Base-by-base conservation (phyloP, 306 rosid species). In the Prosopis cineraria region DNA sequence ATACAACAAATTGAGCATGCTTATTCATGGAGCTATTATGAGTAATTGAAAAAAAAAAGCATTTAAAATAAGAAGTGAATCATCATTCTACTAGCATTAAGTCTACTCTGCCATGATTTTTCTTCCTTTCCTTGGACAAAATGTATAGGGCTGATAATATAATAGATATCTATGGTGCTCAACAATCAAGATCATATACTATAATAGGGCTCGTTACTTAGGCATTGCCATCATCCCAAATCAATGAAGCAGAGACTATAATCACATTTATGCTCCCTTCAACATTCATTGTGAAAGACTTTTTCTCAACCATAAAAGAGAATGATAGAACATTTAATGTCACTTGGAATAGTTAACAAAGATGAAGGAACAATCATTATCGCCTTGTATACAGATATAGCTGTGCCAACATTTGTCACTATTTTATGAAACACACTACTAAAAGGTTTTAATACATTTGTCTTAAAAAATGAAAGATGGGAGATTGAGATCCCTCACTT, bases 401-500 rank as follows among this genome's bases (percentile, higher is more conserved):
- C 2, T 17, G 19, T 25, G 10, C 19, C 56, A 58, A 25, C 41
- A 10, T 60, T 31, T 71, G 47, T 71, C 0, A 44, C 44, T 10
- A 29, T 66, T 13, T 50, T 66, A 1, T 20, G 16, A 11, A 66
- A 66, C 6, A 6, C 37, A 2, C 19, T 6, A 6, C 31, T 55
- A 9, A 44, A 39, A 44, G 1, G 3, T 12, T 3, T 12, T 44
- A 19, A 44, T 4, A 44, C 3, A 19, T 11, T 44, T 44, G 5
- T 53, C 10, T 7, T 1, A 1, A 53, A 53, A 27, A 5, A 80
- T 79, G 27, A 85, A 80, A 0, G 84, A 75, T 47, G 87, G 91
- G 36, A 82, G 76, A 40, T 82, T 88, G 25, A 88, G 19, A 68
- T 88, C 72, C 9, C 55, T 40, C 3, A n/a, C 53, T 14, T 16